A percentile compares a stretch with the other conserved stretches of the same genome.
Conservation (phyloP, 139 green algal species). For the Pseudopediastrum boryanum region DNA sequence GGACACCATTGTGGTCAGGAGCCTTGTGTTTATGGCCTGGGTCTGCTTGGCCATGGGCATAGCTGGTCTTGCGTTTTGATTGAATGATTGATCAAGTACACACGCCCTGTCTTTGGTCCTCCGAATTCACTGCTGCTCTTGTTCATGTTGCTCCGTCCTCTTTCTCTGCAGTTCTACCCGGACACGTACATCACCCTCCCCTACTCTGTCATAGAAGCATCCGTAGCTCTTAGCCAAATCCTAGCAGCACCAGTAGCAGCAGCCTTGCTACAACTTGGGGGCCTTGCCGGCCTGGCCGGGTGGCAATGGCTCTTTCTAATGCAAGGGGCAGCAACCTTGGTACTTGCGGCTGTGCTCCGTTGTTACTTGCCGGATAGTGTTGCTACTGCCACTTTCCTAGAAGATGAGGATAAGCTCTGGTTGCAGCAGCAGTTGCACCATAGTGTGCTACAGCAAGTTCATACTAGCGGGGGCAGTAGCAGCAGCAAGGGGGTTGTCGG, state of each 20-base stretch:
- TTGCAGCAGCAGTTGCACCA: conserved; percentile 3
- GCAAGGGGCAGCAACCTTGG: conserved; percentile 9
- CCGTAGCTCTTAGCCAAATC: conserved; percentile 37
- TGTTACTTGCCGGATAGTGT: conserved; percentile 19
- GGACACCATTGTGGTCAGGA: no score
- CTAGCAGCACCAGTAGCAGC: conserved; percentile 30
- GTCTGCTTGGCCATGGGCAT: no score
- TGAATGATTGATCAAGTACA: no score
- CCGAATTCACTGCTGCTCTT: no score
- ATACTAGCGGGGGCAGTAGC: background rate
- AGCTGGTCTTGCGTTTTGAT: no score
- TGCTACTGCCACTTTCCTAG: background rate
- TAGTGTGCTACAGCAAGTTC: background rate
- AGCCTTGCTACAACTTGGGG: conserved; percentile 17
- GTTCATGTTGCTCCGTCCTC: no score
- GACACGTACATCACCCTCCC: conserved; percentile 20
- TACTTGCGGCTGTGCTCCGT: conserved; percentile 16
- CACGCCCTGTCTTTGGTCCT: no score
- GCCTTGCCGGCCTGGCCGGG: background rate
- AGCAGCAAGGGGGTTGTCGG: background rate
- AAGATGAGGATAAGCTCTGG: conserved; percentile 20
- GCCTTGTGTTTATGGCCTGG: no score
- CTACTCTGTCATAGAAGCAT: conserved; percentile 29
- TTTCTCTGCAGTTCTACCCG: conserved; percentile 33
- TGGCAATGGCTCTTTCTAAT: conserved; percentile 34